Evolutionary conservation across 1,284 basidiomycete genomes (phyloP).

Genomic region (Hypsizygus ulmarius): DNA sequence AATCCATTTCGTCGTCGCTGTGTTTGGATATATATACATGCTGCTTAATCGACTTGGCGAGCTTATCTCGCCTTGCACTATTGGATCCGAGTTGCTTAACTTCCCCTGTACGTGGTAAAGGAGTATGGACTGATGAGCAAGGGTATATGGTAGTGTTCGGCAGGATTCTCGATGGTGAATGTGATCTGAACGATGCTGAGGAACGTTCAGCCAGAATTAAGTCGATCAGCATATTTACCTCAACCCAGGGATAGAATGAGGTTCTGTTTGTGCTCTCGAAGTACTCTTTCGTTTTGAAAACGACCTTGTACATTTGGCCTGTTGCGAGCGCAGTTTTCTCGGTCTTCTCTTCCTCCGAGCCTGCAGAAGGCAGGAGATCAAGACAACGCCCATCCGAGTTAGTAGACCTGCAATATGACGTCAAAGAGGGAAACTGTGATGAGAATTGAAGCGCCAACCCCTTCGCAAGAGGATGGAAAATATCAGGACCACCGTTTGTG

Average conservation of each 20-base stretch:
- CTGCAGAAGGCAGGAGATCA: conserved; percentile 56
- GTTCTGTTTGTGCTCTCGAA: conserved; percentile 62
- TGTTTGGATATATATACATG: conserved; percentile 28
- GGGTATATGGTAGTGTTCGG: conserved; percentile 89
- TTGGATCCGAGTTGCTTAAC: conserved; percentile 36
- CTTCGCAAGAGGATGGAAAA: conserved; percentile 54
- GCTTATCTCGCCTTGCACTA: not conserved
- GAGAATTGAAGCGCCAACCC: conserved; percentile 43
- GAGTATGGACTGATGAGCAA: conserved; percentile 89
- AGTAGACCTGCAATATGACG: conserved; percentile 54
- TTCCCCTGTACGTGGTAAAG: conserved; percentile 91
- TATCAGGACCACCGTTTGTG: conserved; percentile 30
- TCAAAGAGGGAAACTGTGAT: conserved; percentile 2
- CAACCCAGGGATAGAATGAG: conserved; percentile 88
- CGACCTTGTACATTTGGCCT: conserved; percentile 75
- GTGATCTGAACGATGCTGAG: conserved; percentile 52
- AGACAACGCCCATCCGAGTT: conserved; percentile 81
- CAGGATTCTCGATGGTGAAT: conserved; percentile 66
- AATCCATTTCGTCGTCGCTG: conserved; percentile 16
- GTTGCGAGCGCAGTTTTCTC: conserved; percentile 43
- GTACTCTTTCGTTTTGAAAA: conserved; percentile 82
- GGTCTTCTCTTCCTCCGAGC: conserved; percentile 43
- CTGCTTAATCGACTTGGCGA: conserved; percentile 21
- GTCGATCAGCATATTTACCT: conserved; percentile 46
- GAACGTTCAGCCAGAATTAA: not conserved